phyloP scores from a whole-genome alignment of 192 early-diverging fungal species.

The Diversispora eburnea region DNA sequence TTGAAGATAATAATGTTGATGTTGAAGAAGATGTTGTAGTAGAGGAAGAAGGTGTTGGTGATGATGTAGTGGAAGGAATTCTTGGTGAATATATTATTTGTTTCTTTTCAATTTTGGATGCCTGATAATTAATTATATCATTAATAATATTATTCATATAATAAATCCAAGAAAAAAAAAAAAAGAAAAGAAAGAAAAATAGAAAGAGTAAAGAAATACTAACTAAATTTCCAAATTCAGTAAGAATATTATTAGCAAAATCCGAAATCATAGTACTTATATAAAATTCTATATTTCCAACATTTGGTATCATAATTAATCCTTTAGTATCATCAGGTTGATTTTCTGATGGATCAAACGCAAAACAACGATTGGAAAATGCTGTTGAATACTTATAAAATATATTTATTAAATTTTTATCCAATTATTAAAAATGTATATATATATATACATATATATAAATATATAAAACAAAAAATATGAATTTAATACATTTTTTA shows the following conservation, averaged over 20 bases:
- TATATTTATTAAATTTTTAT: background rate
- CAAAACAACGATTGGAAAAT: conserved; percentile 70
- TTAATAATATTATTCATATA: background rate
- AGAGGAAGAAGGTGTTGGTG: conserved; percentile 16
- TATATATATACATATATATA: no score
- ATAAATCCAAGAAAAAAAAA: background rate
- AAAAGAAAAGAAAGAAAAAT: no score
- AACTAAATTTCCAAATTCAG: conserved; percentile 64
- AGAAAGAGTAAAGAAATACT: conserved; percentile 5
- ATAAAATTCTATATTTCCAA: conserved; percentile 73
- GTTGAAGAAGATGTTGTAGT: background rate
- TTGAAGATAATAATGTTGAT: no score
- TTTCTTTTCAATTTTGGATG: conserved; percentile 54
- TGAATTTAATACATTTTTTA: conserved; percentile 50
- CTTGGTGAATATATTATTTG: conserved; percentile 52
- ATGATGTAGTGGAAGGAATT: conserved; percentile 30
- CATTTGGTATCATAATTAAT: conserved; percentile 75
- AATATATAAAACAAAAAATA: no score
- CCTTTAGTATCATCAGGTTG: conserved; percentile 73
- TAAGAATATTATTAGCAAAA: conserved; percentile 69
- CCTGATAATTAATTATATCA: conserved; percentile 30
- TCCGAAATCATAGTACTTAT: conserved; percentile 74
- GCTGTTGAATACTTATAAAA: conserved; percentile 61
- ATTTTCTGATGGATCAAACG: conserved; percentile 74
- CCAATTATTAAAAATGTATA: no score